phyloP scores from a whole-genome alignment of 345 rosid species.

The Lumnitzera racemosa region DNA sequence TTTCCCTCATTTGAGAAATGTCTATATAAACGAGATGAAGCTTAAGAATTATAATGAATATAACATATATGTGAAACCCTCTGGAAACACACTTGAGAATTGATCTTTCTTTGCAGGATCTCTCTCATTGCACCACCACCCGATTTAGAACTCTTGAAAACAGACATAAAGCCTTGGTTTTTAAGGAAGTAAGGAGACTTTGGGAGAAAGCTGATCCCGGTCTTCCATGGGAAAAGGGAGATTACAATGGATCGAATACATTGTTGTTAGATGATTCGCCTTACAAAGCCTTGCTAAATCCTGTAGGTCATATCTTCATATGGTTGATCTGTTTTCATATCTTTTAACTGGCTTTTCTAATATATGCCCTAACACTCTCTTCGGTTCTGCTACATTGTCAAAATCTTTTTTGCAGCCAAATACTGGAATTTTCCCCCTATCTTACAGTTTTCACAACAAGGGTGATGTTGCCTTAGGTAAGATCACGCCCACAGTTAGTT shows the following conservation, averaged over 20 bases:
- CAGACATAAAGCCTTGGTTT: conserved; percentile 55
- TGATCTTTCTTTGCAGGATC: conserved; percentile 38
- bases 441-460: conserved; percentile 41
- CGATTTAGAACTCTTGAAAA: conserved; percentile 52
- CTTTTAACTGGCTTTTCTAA: neutral
- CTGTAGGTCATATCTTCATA: conserved; percentile 42
- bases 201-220: conserved; percentile 61
- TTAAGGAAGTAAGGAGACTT: conserved; percentile 63
- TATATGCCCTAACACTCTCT: conserved; percentile 1
- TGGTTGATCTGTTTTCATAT: too few species aligned
- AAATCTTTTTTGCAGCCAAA: conserved; percentile 36
- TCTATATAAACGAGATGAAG: neutral
- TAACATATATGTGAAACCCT: neutral
- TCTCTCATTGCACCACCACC: conserved; percentile 55
- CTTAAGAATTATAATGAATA: neutral
- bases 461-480: conserved; percentile 62
- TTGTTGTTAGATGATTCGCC: conserved; percentile 86
- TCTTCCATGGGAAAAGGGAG: conserved; percentile 62
- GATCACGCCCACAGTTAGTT: neutral
- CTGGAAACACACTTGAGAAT: neutral
- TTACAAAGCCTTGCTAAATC: conserved; percentile 89
- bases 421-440: conserved; percentile 68
- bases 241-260: conserved; percentile 67
- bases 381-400: conserved; percentile 3
- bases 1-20: neutral